These are phyloP conservation scores for Saturnispora galanensis DNA, from an alignment of 805 yeast species.

Conservation along the genomic window DNA sequence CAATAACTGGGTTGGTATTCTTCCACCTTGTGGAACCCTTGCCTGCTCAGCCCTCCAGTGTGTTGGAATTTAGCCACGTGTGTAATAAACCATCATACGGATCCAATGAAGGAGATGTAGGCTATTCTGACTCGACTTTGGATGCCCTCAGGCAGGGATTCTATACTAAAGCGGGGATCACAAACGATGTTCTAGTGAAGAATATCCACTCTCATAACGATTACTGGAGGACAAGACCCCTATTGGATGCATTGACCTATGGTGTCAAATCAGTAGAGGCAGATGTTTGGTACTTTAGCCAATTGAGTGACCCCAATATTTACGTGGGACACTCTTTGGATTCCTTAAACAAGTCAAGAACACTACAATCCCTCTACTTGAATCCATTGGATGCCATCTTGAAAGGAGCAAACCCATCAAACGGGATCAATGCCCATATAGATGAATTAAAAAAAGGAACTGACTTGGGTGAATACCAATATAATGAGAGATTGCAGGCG, in stretches of 20 bases:
- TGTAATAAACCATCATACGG: neutral
- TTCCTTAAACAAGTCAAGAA: constrained; percentile 35
- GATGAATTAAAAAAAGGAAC: constrained; percentile 6
- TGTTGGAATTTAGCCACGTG: neutral
- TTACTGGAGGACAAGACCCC: constrained; percentile 43
- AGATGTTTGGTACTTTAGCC: constrained; percentile 40
- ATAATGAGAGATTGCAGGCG: constrained; percentile 9
- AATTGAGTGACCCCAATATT: constrained; percentile 26
- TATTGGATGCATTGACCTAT: constrained; percentile 36
- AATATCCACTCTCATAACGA: constrained; percentile 47
- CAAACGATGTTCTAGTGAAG: constrained; percentile 19
- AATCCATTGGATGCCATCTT: constrained; percentile 42
- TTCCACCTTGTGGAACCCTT: too few species aligned
- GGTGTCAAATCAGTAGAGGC: constrained; percentile 46
- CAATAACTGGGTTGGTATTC: too few species aligned
- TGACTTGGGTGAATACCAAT: neutral
- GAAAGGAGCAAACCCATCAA: constrained; percentile 35
- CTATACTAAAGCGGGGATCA: constrained; percentile 14
- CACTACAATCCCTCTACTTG: constrained; percentile 42
- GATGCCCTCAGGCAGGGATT: constrained; percentile 1
- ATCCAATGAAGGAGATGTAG: neutral
- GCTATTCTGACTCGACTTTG: neutral
- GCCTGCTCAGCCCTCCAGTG: too few species aligned
- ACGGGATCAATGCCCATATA: constrained; percentile 12
- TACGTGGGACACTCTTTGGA: constrained; percentile 56